Evolutionary conservation across 2,329 filamentous ascomycete genomes (phyloP), one percentile per base, ranked within the genome.

Genomic region (Penicillium sp.): DNA sequence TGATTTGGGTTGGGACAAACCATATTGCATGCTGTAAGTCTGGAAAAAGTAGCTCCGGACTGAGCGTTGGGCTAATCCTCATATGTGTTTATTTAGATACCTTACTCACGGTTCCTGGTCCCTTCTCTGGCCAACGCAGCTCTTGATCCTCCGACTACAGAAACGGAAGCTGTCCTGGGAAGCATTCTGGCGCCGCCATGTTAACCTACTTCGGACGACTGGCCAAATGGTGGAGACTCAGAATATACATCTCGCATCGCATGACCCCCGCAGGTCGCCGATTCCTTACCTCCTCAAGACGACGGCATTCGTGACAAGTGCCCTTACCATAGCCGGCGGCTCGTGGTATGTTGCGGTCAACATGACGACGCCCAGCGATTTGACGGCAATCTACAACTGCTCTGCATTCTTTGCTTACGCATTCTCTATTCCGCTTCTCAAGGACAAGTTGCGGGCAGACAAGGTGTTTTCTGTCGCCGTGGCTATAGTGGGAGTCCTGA

Each of bases 311-410:
- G 86, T 99, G 66, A 97, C 95, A 6, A 90, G 85, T 57, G 89
- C 93, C 7, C 84, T 99, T 61, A 99, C 95, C 2, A 82, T 98
- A 45, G 95, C 94, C 0, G 95, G 95, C 29, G 87, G 93, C 56
- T 94, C 90, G 71, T 99, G 95, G 95, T 99, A 98, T 73, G 84
- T 98, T 41, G 94, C 95, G 17, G 94, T 99, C 62, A 91, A 92
- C 78, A 81, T 97, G 83, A 99, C 95, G 1, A 97, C 91, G 3
- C 91, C 95, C 3, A 93, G 91, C 67, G 95, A 99, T 77, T 80
- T 99, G 70, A 99, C 95, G 0, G 95, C 95, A 58, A 99, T 99
- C 70, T 99, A 99, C 85, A 99, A 99, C 80, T 99, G 95, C 83
- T 96, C 92, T 57, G 94, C 95, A 62, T 99, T 99, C 79, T 99